These are phyloP conservation scores for Chaetoceros muelleri DNA, from an alignment of 108 stramenopile genomes.

Conservation along the genomic window DNA sequence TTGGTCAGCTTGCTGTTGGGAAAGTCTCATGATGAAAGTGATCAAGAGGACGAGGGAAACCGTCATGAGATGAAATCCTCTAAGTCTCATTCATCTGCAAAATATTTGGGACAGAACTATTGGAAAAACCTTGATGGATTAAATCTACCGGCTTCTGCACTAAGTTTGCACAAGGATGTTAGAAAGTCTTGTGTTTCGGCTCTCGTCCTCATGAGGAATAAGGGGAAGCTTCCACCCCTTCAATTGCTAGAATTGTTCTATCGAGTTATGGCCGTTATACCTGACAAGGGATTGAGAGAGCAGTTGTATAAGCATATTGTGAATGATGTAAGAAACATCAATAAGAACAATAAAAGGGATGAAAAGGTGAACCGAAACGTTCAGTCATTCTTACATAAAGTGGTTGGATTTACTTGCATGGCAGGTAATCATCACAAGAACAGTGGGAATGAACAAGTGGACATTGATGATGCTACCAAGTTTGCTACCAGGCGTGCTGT, in stretches of 20 bases:
- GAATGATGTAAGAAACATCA: constrained; percentile 82
- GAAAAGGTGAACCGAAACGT: constrained; percentile 77
- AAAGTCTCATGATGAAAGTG: constrained; percentile 3
- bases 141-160: constrained; percentile 35
- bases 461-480: constrained; percentile 40
- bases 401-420: constrained; percentile 20
- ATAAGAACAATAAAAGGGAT: constrained; percentile 72
- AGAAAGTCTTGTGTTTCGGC: constrained; percentile 83
- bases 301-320: constrained; percentile 84
- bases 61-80: not conserved
- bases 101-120: too few relatives aligned
- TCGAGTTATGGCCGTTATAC: constrained; percentile 75
- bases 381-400: constrained; percentile 71
- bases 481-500: constrained; percentile 78
- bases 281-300: constrained; percentile 82
- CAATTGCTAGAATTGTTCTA: constrained; percentile 85
- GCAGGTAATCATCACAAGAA: constrained; percentile 13
- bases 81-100: not conserved
- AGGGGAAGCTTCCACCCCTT: constrained; percentile 74
- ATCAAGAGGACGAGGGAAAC: not conserved
- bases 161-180: constrained; percentile 75
- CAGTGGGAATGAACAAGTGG: constrained; percentile 15
- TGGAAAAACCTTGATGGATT: constrained; percentile 9
- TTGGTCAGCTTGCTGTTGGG: constrained; percentile 79
- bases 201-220: constrained; percentile 85